Evolutionary conservation across 129 eudicot genomes (phyloP), one percentile per base, ranked within the genome.

Genomic region (Arctium minus): DNA sequence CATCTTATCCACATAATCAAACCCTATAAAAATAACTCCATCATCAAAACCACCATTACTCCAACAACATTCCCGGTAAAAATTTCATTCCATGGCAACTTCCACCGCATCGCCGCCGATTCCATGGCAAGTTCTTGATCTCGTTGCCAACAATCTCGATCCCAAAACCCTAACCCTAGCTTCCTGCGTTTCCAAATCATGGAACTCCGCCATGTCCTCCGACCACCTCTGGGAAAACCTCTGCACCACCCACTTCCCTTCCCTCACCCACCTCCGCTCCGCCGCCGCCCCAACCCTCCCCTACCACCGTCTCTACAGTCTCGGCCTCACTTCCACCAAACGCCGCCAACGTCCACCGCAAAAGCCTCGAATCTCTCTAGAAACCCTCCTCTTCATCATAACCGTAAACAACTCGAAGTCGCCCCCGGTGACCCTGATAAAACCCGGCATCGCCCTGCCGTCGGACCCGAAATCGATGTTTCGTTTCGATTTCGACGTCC

Each of bases 181-280:
- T 35, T 70, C 90, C 0, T 90, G 93, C 35, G 97, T 90, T 0
- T 87, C 89, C 74, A 94, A 88, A 71, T 60, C 90, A 56, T 94
- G 98, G 98, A 76, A 30, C 77, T 11, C 75, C 60, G 78, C 83
- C 80, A 86, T 94, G 89, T 87, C 97, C 71, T 82, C 98, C 69
- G 93, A 91, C 91, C 93, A 94, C 87, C 89, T 91, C 17, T 94
- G 98, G 98, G 79, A 81, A 17, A 87, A 91, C 38, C 73, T 90
- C 6, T 86, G 90, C 88, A 56, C 85, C 79, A 33, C 92, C 78
- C 78, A 77, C 79, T 94, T 88, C 77, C 92, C 94, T 1, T 88
- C 97, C 27, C 87, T 94, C 81, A 62, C 89, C 72, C 80, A 83
- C 82, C 91, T 92, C 83, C 87, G 79, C 3, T 31, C 17, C 74